Percentiles rank a stretch among this genome's conserved stretches.
phyloP scores from a whole-genome alignment of 352 stramenopile species.

The Phytophthora kernoviae region DNA sequence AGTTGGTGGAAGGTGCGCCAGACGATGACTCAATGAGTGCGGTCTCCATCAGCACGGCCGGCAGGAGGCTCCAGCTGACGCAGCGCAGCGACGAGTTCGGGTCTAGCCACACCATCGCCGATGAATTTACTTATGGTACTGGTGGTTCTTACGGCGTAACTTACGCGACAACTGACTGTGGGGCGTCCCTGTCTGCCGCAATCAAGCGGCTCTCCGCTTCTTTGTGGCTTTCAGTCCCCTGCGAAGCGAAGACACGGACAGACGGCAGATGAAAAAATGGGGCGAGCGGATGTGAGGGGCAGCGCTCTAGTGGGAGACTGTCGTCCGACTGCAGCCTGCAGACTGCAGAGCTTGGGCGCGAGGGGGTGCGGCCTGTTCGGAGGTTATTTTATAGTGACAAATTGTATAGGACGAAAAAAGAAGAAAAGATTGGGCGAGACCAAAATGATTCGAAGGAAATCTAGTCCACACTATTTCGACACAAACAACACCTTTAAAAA shows the following conservation, averaged over 20 bases:
- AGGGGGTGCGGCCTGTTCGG: background rate
- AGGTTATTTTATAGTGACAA: background rate
- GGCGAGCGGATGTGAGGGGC: background rate
- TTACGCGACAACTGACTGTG: too few relatives aligned
- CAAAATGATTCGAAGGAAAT: background rate
- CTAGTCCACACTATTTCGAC: too few relatives aligned
- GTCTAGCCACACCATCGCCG: constrained; percentile 50
- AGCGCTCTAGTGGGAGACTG: background rate
- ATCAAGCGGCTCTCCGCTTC: background rate
- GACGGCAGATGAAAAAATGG: background rate
- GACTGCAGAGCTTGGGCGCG: background rate
- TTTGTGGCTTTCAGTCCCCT: background rate
- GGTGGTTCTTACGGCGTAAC: too few relatives aligned
- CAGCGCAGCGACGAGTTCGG: constrained; percentile 34
- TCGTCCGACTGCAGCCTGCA: too few relatives aligned
- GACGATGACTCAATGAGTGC: constrained; percentile 44
- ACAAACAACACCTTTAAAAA: too few relatives aligned
- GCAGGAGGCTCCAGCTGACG: constrained; percentile 49
- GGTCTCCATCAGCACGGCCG: constrained; percentile 53
- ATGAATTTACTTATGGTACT: background rate
- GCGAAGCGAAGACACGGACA: background rate
- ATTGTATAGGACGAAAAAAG: constrained; percentile 1
- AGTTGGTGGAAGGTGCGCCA: constrained; percentile 68
- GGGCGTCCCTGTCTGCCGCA: background rate
- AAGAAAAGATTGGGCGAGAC: background rate